phyloP scores from a whole-genome alignment of 129 eudicot genomes.

The Cynara cardunculus region DNA sequence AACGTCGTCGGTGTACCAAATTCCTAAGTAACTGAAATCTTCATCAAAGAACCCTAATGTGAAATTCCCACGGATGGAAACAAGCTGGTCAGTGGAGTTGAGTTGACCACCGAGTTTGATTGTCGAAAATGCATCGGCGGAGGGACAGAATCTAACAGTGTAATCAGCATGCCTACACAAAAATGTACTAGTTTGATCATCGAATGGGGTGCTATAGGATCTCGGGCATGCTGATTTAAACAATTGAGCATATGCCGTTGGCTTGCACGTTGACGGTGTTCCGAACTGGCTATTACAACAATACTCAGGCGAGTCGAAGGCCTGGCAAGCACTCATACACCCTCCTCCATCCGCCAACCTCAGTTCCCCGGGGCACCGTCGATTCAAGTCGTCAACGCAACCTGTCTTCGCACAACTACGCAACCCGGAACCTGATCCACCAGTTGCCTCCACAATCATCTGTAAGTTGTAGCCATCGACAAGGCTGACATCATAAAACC shows the following conservation, averaged over 20 bases:
- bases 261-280: conserved; percentile 14
- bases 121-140: conserved; percentile 1
- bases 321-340: conserved; percentile 34
- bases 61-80: conserved; percentile 22
- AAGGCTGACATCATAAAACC: conserved; percentile 33
- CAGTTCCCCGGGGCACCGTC: conserved; percentile 25
- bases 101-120: conserved; percentile 11
- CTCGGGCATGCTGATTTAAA: conserved; percentile 34
- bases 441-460: conserved; percentile 35
- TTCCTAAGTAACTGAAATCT: conserved; percentile 28
- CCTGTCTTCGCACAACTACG: conserved; percentile 29
- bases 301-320: conserved; percentile 33
- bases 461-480: conserved; percentile 36
- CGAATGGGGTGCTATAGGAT: conserved; percentile 17
- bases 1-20: conserved; percentile 30
- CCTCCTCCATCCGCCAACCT: conserved; percentile 22
- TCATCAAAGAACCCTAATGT: conserved; percentile 29
- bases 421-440: conserved; percentile 17
- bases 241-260: conserved; percentile 25
- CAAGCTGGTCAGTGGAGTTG: not conserved
- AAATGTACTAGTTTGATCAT: conserved; percentile 10
- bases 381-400: conserved; percentile 28
- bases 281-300: conserved; percentile 23
- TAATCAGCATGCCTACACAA: conserved; percentile 8
- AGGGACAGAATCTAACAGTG: conserved; percentile 23